Evolutionary conservation across 2,329 filamentous ascomycete species (phyloP), one percentile per base, ranked within the genome.

Genomic region (Fusarium sp.): DNA sequence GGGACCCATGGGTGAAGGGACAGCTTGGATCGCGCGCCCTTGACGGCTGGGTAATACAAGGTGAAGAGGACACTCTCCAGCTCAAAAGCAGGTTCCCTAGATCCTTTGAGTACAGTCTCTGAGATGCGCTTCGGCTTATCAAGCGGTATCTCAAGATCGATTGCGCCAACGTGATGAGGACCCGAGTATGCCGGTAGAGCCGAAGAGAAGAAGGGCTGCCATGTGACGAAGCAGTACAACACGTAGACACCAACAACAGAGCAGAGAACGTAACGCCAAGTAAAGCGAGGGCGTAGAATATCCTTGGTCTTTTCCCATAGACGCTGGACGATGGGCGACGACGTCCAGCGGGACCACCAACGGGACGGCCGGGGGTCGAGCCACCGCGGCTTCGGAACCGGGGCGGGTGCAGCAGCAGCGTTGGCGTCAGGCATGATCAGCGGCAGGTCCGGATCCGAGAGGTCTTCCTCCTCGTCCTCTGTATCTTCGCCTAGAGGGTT

Each of bases 31-130:
- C 64, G 68, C 6, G 73, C 68, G 23, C 68, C 68, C 46, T 78
- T 74, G 6, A 74, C 68, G 6, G 81, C 73, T 2, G 84, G 84
- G 49, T 86, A 85, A 75, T 85, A 85, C 3, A 86, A 62, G 0
- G 83, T 83, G 64, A 85, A 83, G 4, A 86, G 77, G 4, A 85
- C 82, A 1, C 82, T 83, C 61, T 83, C 75, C 0, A 85, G 71
- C 18, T 82, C 77, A 53, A 85, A 85, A 0, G 82, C 83, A 2
- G 80, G 79, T 20, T 78, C 67, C 10, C 76, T 76, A 0, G 77
- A 77, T 9, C 64, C 69, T 40, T 74, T 79, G 68, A 83, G 77
- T 9, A 76, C 38, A 6, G 77, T 73, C 5, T 80, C 74, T 3
- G 78, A 76, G 8, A 79, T 69, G 16, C 67, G 73, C 9, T 73